Conservation (phyloP, 768 basidiomycete genomes). For the Paxillus involutus region DNA sequence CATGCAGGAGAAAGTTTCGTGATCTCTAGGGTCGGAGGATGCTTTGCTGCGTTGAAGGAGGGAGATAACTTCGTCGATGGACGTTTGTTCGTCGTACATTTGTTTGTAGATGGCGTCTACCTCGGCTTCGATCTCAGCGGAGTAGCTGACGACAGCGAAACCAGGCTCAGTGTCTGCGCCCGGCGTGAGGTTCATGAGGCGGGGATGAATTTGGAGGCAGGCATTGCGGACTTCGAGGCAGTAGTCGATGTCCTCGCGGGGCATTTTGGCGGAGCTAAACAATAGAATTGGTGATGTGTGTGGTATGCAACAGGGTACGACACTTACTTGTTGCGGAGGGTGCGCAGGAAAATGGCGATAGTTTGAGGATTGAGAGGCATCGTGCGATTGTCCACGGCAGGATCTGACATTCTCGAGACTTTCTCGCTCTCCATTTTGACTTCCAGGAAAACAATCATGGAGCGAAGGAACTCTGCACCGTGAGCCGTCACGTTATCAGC, state of each 20-base stretch:
- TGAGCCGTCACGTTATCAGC: conserved; percentile 82
- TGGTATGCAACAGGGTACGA: background rate
- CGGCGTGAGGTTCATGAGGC: conserved; percentile 91
- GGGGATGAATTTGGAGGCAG: conserved; percentile 93
- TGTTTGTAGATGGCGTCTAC: conserved; percentile 96
- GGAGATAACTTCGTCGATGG: conserved; percentile 91
- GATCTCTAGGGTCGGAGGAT: conserved; percentile 80
- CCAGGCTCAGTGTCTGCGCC: conserved; percentile 88
- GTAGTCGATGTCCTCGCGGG: conserved; percentile 76
- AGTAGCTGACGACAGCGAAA: conserved; percentile 84
- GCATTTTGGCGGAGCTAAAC: conserved; percentile 70
- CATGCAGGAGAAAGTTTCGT: conserved; percentile 99
- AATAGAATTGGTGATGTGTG: background rate
- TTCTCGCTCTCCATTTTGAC: conserved; percentile 94
- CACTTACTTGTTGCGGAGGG: conserved; percentile 79
- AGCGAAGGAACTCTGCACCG: conserved; percentile 82
- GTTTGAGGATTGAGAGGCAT: conserved; percentile 87
- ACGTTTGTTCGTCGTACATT: conserved; percentile 95
- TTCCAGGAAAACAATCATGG: conserved; percentile 86
- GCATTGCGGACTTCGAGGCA: conserved; percentile 91
- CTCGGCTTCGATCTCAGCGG: conserved; percentile 86
- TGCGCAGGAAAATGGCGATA: conserved; percentile 89
- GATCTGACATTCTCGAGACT: conserved; percentile 70
- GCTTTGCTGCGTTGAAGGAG: conserved; percentile 85
- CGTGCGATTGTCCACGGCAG: conserved; percentile 73